Evolutionary conservation across 768 basidiomycete genomes (phyloP).

Genomic region (Russula foetens): DNA sequence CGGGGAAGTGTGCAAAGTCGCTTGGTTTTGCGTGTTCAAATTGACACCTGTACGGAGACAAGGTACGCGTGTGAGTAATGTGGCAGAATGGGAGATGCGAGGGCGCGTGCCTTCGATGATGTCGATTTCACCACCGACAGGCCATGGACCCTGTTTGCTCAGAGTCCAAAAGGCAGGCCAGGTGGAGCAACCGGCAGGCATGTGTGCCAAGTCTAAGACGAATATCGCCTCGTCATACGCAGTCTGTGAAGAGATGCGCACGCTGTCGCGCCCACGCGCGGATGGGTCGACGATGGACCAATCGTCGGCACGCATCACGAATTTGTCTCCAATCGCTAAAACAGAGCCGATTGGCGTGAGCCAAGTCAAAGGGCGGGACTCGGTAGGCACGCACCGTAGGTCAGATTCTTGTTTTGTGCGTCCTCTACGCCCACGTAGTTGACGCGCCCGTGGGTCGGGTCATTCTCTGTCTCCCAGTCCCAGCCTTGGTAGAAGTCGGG

Average conservation of each 20-base stretch:
- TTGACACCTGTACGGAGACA: slow-evolving; percentile 39
- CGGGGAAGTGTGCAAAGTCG: slow-evolving; percentile 46
- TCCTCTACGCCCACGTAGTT: slow-evolving; percentile 44
- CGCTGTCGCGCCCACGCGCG: slow-evolving; percentile 46
- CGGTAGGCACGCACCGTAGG: slow-evolving; percentile 34
- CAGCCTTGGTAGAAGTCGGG: slow-evolving; percentile 39
- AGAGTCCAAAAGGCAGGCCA: slow-evolving; percentile 64
- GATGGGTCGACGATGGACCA: slow-evolving; percentile 28
- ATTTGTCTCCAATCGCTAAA: slow-evolving; percentile 34
- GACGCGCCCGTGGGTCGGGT: slow-evolving; percentile 59
- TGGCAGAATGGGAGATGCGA: neutral
- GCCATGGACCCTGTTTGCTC: slow-evolving; percentile 46
- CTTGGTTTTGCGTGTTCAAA: slow-evolving; percentile 35
- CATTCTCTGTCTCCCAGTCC: slow-evolving; percentile 41
- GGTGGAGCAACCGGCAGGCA: slow-evolving; percentile 51
- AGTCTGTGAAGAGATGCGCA: slow-evolving; percentile 41
- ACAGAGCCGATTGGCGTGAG: neutral
- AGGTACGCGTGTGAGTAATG: neutral
- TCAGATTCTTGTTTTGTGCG: slow-evolving; percentile 36
- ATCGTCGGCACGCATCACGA: slow-evolving; percentile 52
- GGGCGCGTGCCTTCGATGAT: slow-evolving; percentile 44
- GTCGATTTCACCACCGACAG: slow-evolving; percentile 50
- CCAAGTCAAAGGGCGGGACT: neutral
- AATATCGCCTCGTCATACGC: slow-evolving; percentile 41
- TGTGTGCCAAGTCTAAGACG: slow-evolving; percentile 48